Percentiles rank a stretch among this genome's conserved stretches.
These are phyloP conservation scores for Xylaria sp. DNA, from an alignment of 2,329 filamentous ascomycete species.

Conservation along the genomic window DNA sequence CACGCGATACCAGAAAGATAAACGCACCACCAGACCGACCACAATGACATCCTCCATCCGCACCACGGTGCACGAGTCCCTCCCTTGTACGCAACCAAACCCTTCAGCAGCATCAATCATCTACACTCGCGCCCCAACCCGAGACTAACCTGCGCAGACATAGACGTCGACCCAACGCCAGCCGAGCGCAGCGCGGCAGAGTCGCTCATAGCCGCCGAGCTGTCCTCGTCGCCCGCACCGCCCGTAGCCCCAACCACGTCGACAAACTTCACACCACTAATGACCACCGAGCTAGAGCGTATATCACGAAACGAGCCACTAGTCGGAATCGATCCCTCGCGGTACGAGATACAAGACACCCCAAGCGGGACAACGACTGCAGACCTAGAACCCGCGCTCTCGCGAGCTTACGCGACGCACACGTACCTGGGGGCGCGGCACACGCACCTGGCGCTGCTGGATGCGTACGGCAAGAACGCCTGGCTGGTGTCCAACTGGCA, in stretches of 20 bases:
- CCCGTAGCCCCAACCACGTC: conserved; percentile 55
- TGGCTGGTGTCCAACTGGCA: conserved; percentile 88
- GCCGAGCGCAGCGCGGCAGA: conserved; percentile 69
- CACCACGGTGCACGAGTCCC: conserved; percentile 75
- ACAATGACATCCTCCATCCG: conserved; percentile 65
- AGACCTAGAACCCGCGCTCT: no score
- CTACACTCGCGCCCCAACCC: neutral
- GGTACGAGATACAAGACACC: conserved; percentile 79
- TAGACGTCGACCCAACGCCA: conserved; percentile 74
- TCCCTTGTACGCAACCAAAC: conserved; percentile 67
- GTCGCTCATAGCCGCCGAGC: conserved; percentile 72
- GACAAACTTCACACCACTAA: conserved; percentile 66
- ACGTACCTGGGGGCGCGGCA: conserved; percentile 59
- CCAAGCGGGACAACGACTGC: no score
- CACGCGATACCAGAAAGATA: no score
- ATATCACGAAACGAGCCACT: conserved; percentile 63
- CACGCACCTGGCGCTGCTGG: conserved; percentile 71
- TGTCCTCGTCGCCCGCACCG: conserved; percentile 48
- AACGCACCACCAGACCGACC: conserved; percentile 21
- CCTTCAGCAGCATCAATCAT: neutral
- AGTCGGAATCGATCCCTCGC: conserved; percentile 72
- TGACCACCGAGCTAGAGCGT: conserved; percentile 72
- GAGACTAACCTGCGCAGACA: conserved; percentile 61
- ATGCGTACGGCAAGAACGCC: conserved; percentile 83
- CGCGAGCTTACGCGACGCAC: conserved; percentile 55